phyloP scores from a whole-genome alignment of 768 basidiomycete species.

The Brasilioporus rufonigricans region DNA sequence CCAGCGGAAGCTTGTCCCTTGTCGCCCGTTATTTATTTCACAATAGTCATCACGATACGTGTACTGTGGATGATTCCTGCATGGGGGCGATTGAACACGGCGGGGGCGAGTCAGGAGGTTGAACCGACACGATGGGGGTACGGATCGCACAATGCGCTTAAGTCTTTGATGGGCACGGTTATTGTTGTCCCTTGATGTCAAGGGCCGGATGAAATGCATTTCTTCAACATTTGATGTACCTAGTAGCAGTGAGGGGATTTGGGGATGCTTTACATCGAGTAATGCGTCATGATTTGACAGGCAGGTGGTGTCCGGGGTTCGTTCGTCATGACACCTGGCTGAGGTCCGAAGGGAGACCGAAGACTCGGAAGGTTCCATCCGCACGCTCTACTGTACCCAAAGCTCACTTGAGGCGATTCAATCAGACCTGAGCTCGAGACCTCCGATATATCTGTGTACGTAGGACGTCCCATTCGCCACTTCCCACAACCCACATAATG shows the following conservation, averaged over 20 bases:
- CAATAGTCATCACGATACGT: constrained; percentile 1
- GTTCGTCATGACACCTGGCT: constrained; percentile 4
- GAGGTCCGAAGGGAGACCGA: constrained; percentile 6
- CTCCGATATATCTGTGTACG: constrained; percentile 9
- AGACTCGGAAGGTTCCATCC: constrained; percentile 1
- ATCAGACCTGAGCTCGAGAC: constrained; percentile 3
- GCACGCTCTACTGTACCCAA: constrained; percentile 11
- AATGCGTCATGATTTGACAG: not conserved
- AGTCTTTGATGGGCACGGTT: not conserved
- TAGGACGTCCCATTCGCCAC: not conserved
- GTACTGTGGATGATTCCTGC: not conserved
- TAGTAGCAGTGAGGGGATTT: not conserved
- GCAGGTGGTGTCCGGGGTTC: constrained; percentile 23
- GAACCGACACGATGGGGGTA: too few species aligned
- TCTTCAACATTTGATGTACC: not conserved
- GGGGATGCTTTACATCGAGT: not conserved
- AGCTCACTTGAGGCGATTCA: constrained; percentile 22
- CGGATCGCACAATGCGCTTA: constrained; percentile 1
- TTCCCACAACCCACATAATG: constrained; percentile 12
- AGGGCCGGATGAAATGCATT: not conserved
- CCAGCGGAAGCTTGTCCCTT: not conserved
- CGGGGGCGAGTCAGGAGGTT: too few species aligned
- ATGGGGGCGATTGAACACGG: too few species aligned
- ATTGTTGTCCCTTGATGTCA: constrained; percentile 5
- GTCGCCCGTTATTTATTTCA: constrained; percentile 7